Conservation (phyloP, 2,329 filamentous ascomycete species). For the Colletotrichum kahawae region DNA sequence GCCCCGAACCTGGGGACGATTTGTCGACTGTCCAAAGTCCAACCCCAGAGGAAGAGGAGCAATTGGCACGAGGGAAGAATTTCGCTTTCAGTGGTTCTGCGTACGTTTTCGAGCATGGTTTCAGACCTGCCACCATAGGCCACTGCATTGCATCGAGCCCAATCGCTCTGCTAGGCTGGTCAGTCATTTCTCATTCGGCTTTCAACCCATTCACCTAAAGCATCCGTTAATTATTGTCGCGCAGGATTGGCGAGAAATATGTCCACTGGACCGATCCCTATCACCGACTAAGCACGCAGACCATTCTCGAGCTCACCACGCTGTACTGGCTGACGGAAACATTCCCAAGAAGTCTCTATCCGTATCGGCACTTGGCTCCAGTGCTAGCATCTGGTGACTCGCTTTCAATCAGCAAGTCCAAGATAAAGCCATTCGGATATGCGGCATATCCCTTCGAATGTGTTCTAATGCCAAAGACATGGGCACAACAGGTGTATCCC, state of each 20-base stretch:
- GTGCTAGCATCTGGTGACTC: neutral
- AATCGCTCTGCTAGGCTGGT: neutral
- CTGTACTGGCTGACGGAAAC: neutral
- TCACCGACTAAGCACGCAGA: neutral
- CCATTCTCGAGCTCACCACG: neutral
- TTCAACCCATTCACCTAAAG: neutral
- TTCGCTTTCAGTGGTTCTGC: neutral
- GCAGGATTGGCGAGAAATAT: neutral
- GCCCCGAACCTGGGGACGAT: neutral
- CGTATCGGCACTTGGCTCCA: neutral
- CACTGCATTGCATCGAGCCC: neutral
- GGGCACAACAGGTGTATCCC: neutral
- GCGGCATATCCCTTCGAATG: neutral
- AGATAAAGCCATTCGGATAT: neutral
- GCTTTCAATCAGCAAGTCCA: neutral
- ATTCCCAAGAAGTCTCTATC: neutral
- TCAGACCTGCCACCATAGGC: neutral
- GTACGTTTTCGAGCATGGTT: neutral
- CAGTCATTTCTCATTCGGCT: neutral
- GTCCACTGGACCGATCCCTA: neutral
- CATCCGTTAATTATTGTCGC: neutral
- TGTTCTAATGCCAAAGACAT: neutral
- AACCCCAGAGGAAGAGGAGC: neutral
- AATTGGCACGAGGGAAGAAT: neutral
- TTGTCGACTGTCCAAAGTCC: neutral